Conservation (phyloP, 2,329 filamentous ascomycete species). For the Corniculantispora saksenae region DNA sequence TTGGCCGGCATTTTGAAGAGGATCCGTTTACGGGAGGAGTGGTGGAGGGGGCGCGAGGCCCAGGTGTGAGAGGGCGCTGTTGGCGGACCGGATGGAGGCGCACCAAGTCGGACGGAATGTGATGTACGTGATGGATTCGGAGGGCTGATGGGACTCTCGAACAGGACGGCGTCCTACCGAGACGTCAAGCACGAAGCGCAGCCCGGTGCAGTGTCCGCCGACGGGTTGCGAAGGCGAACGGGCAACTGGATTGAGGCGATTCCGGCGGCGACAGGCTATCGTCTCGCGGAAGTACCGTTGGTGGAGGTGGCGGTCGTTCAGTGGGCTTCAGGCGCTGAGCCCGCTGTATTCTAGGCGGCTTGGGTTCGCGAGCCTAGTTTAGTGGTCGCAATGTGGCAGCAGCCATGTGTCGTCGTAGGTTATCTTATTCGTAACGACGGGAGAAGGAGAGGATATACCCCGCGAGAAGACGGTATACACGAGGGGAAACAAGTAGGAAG, state of each 20-base stretch:
- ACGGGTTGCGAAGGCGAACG: neutral
- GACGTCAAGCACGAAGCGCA: neutral
- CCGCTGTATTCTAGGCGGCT: neutral
- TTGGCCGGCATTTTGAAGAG: conserved; percentile 7
- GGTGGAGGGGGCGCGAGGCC: conserved; percentile 5
- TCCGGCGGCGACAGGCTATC: neutral
- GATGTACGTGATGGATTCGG: neutral
- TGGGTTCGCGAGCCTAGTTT: neutral
- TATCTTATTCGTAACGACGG: no score
- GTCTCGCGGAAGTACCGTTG: neutral
- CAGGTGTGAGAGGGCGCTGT: neutral
- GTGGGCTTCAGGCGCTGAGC: neutral
- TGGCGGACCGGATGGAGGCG: neutral
- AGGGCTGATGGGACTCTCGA: neutral
- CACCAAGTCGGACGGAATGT: neutral
- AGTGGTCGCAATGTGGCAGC: neutral
- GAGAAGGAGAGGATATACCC: neutral
- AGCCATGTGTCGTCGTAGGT: neutral
- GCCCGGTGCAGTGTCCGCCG: neutral
- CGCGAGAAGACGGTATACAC: neutral
- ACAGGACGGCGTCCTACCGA: no score
- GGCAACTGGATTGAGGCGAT: neutral
- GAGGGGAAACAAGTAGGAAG: neutral
- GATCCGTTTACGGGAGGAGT: neutral
- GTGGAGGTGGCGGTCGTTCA: conserved; percentile 6